Evolutionary conservation across 2,329 filamentous ascomycete species (phyloP).

Genomic region (Pseudogymnoascus sp.): DNA sequence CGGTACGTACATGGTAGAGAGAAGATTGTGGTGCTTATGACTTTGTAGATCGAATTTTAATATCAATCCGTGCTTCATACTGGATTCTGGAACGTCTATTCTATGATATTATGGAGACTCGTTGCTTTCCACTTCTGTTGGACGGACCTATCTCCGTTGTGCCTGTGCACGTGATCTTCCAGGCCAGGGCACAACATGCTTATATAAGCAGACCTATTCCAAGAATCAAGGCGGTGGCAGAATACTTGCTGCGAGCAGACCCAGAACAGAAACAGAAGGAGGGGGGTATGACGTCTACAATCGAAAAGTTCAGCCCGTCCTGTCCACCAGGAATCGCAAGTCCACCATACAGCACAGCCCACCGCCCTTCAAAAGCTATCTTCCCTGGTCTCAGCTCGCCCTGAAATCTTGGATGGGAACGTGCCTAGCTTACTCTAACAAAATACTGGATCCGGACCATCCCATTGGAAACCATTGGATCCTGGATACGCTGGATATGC

Average conservation of each 20-base stretch:
- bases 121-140: too few relatives aligned
- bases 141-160: too few relatives aligned
- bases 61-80: not conserved
- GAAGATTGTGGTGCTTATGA: conserved; percentile 3
- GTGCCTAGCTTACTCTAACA: not conserved
- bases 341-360: not conserved
- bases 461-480: not conserved
- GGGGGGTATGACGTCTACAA: not conserved
- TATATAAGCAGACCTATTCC: not conserved
- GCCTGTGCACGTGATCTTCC: not conserved
- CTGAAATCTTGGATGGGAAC: not conserved
- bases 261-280: not conserved
- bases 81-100: not conserved
- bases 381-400: conserved; percentile 1
- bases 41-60: conserved; percentile 6
- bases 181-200: not conserved
- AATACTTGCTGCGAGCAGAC: not conserved
- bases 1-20: conserved; percentile 3
- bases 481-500: not conserved
- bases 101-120: too few relatives aligned
- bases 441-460: conserved; percentile 6
- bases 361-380: not conserved
- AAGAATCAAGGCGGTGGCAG: not conserved
- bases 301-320: not conserved
- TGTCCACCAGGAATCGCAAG: too few relatives aligned